Base-by-base conservation (phyloP, 2,329 filamentous ascomycete species). In the Fusarium luffae region DNA sequence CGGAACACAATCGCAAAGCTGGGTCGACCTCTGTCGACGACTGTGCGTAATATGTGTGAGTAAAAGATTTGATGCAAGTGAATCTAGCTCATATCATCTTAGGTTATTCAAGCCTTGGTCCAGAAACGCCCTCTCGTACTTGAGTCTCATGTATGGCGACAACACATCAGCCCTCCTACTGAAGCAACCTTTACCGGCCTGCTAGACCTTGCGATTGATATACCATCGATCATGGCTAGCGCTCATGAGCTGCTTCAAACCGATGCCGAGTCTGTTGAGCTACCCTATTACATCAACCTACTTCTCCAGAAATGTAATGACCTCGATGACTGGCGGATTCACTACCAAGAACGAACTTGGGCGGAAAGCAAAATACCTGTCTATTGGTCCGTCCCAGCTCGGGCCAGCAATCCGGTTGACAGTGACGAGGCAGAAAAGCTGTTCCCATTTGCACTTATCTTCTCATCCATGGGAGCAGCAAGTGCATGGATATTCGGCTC, bases 31-130 rank as follows among this genome's bases (percentile, higher is more conserved):
- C 3, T 52, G 60, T 7, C 60, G 54, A 2, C 62, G 62, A 0
- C 47, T 65, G 4, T 60, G 60, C 7, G 54, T 65, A 0, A 65
- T 65, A 2, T 65, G 60, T 32, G 62, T 65, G 18, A 3, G 46
- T 3, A 9, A 1, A 30, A 0, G 0, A 7, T 4, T 14, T 0
- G 1, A 23, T 27, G 0, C 5, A 0, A 5, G 1, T 16, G 6
- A 16, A 3, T 1, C n/a, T 2, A 10, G 7, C 47, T 65, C 1
- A 65, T 18, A 14, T 7, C 10, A 2, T 4, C 13, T 1, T 3
- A 65, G 61, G 32, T 66, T 4, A 66, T 66, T 0, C 62, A 66
- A 14, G 60, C 62, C 5, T 9, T 60, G 7, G 28, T 46, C 0
- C 46, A 52, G 3, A 65, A 65, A 1, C 54, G 25, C 1, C 19